These are phyloP conservation scores for Phytophthora tubulina DNA, from an alignment of 352 stramenopile species.

Conservation along the genomic window DNA sequence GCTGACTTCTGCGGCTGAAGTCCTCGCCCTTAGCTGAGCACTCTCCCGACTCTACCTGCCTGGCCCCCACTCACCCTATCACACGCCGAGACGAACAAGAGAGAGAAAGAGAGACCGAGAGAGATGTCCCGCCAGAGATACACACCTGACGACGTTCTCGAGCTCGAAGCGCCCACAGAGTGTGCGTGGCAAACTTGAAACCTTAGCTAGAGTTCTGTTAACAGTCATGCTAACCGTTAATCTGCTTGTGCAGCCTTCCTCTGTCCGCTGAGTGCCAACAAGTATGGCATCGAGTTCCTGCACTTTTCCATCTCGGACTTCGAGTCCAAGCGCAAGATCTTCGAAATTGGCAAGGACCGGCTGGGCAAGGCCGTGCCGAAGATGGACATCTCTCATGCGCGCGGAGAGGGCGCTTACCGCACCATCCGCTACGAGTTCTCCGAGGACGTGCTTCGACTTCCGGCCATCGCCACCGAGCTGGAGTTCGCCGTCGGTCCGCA, in stretches of 20 bases:
- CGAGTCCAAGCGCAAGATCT: slow-evolving; percentile 95
- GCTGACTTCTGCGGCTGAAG: slow-evolving; percentile 8
- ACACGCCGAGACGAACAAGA: slow-evolving; percentile 19
- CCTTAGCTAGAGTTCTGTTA: background rate
- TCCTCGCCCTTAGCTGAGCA: slow-evolving; percentile 12
- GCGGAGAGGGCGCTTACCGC: slow-evolving; percentile 91
- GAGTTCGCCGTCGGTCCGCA: slow-evolving; percentile 94
- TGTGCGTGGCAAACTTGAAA: slow-evolving; percentile 45
- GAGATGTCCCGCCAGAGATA: slow-evolving; percentile 78
- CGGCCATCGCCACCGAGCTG: slow-evolving; percentile 90
- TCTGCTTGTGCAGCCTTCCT: slow-evolving; percentile 81
- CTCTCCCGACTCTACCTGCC: background rate
- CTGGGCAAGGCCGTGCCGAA: slow-evolving; percentile 81
- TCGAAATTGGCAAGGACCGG: slow-evolving; percentile 90
- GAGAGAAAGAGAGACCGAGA: slow-evolving; percentile 9
- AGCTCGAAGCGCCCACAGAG: slow-evolving; percentile 81
- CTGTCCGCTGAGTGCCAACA: slow-evolving; percentile 94
- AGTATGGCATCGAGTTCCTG: slow-evolving; percentile 96
- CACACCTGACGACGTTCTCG: slow-evolving; percentile 86
- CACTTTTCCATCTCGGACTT: slow-evolving; percentile 96
- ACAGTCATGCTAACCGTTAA: slow-evolving; percentile 12
- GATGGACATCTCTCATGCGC: slow-evolving; percentile 81
- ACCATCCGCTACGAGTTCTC: slow-evolving; percentile 97
- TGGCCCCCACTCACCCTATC: slow-evolving; percentile 23
- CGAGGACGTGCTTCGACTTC: slow-evolving; percentile 93